Conservation (phyloP, 1,284 basidiomycete genomes). For the Sanguinoderma infundibulare region DNA sequence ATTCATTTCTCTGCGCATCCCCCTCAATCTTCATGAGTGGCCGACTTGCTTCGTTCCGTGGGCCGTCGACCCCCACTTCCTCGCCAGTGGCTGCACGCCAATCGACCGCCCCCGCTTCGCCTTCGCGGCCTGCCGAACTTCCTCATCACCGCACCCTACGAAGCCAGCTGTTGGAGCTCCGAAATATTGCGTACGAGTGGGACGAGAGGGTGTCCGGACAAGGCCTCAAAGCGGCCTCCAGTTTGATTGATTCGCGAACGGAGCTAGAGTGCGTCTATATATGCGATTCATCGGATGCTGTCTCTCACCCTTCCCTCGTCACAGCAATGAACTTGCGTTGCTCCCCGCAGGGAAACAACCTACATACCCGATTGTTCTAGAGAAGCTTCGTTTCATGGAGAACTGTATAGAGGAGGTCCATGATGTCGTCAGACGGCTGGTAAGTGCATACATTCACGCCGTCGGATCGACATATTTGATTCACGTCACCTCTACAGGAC, state of each 20-base stretch:
- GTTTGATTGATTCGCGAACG: conserved; percentile 72
- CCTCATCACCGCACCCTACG: conserved; percentile 77
- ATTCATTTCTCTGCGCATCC: not conserved
- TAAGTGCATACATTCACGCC: conserved; percentile 37
- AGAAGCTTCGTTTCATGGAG: conserved; percentile 72
- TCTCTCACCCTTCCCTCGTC: not conserved
- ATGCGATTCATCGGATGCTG: not conserved
- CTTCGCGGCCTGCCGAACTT: conserved; percentile 60
- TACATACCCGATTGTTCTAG: conserved; percentile 57
- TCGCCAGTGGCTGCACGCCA: conserved; percentile 58
- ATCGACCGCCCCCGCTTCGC: conserved; percentile 50
- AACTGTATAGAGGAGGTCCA: conserved; percentile 63
- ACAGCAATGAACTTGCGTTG: conserved; percentile 65
- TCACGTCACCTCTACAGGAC: conserved; percentile 45
- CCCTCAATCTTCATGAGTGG: conserved; percentile 36
- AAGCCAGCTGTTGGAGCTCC: conserved; percentile 64
- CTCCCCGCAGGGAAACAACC: conserved; percentile 58
- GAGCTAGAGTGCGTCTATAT: conserved; percentile 69
- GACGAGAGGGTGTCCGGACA: conserved; percentile 78
- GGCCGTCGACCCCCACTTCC: conserved; percentile 73
- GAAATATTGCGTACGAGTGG: conserved; percentile 66
- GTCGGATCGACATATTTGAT: not conserved
- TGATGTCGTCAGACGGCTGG: conserved; percentile 62
- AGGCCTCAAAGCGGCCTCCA: conserved; percentile 67
- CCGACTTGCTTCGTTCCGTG: conserved; percentile 73